Evolutionary conservation across 768 basidiomycete genomes (phyloP).

Genomic region (Lactifluus pinguis): DNA sequence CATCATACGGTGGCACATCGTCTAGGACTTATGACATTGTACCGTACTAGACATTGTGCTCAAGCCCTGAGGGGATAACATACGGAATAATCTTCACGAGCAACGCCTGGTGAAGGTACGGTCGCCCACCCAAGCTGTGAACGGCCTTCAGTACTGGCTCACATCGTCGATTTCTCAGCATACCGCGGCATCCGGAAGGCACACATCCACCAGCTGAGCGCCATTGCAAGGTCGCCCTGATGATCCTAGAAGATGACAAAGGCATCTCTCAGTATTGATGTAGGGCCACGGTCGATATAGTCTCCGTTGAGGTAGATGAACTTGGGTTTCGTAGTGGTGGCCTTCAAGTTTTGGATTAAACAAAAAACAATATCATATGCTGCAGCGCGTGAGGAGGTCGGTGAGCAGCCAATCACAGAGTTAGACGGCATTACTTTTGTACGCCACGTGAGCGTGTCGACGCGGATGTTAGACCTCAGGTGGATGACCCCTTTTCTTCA

Average conservation of each 20-base stretch:
- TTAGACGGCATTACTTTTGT: constrained; percentile 74
- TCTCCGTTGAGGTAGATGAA: constrained; percentile 97
- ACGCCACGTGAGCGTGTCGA: constrained; percentile 83
- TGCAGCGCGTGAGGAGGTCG: constrained; percentile 83
- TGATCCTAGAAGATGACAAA: constrained; percentile 99
- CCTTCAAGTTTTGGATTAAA: constrained; percentile 74
- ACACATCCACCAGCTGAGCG: constrained; percentile 95
- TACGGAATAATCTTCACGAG: constrained; percentile 89
- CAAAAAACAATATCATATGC: constrained; percentile 94
- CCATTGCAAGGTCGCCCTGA: constrained; percentile 96
- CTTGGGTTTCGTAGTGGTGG: constrained; percentile 72
- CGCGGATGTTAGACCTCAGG: constrained; percentile 94
- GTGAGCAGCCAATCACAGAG: neutral
- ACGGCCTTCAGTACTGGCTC: constrained; percentile 96
- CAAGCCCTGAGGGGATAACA: constrained; percentile 18
- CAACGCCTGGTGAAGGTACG: constrained; percentile 86
- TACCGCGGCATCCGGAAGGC: constrained; percentile 88
- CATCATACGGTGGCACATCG: constrained; percentile 78
- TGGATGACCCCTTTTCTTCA: no score
- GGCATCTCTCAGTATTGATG: constrained; percentile 79
- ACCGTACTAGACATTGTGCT: constrained; percentile 31
- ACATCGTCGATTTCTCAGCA: constrained; percentile 85
- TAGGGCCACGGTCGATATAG: constrained; percentile 81
- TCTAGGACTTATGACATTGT: constrained; percentile 88
- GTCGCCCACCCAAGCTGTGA: constrained; percentile 85